Percentiles rank a stretch among this genome's conserved stretches.
phyloP scores from a whole-genome alignment of 2,329 filamentous ascomycete genomes.

The Dactylellina drechsleri region DNA sequence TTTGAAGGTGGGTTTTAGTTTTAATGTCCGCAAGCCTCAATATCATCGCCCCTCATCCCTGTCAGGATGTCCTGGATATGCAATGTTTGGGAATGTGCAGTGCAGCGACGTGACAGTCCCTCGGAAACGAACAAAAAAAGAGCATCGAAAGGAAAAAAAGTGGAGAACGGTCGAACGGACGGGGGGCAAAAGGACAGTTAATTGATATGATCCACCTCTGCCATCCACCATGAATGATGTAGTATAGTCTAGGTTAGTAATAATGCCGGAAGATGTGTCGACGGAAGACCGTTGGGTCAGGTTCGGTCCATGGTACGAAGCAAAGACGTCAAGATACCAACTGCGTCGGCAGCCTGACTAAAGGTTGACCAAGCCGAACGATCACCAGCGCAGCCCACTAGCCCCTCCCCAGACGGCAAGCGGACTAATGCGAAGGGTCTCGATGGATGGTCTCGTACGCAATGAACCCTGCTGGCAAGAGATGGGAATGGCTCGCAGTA shows the following conservation, averaged over 20 bases:
- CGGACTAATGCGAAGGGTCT: slow-evolving; percentile 21
- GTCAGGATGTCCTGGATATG: no score
- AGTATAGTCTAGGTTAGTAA: no score
- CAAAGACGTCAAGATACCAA: background rate
- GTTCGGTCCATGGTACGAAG: slow-evolving; percentile 34
- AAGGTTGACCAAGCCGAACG: slow-evolving; percentile 39
- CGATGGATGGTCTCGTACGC: slow-evolving; percentile 20
- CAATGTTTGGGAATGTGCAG: slow-evolving; percentile 25
- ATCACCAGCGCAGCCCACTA: slow-evolving; percentile 15
- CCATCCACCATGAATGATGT: no score
- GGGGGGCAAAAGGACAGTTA: slow-evolving; percentile 11
- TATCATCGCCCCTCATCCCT: slow-evolving; percentile 7
- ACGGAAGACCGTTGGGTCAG: background rate
- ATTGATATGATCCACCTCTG: slow-evolving; percentile 30
- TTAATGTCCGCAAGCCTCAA: slow-evolving; percentile 54
- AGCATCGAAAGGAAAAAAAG: slow-evolving; percentile 11
- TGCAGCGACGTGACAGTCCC: slow-evolving; percentile 36
- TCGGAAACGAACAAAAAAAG: slow-evolving; percentile 23
- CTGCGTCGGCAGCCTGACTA: slow-evolving; percentile 27
- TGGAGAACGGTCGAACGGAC: slow-evolving; percentile 32
- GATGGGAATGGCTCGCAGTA: slow-evolving; percentile 29
- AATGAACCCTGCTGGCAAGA: slow-evolving; percentile 23
- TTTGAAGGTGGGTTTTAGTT: background rate
- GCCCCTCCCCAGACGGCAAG: slow-evolving; percentile 43
- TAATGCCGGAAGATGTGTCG: no score